Evolutionary conservation across 2,329 filamentous ascomycete species (phyloP), one percentile per base, ranked within the genome.

Genomic region (Fusarium agapanthi): DNA sequence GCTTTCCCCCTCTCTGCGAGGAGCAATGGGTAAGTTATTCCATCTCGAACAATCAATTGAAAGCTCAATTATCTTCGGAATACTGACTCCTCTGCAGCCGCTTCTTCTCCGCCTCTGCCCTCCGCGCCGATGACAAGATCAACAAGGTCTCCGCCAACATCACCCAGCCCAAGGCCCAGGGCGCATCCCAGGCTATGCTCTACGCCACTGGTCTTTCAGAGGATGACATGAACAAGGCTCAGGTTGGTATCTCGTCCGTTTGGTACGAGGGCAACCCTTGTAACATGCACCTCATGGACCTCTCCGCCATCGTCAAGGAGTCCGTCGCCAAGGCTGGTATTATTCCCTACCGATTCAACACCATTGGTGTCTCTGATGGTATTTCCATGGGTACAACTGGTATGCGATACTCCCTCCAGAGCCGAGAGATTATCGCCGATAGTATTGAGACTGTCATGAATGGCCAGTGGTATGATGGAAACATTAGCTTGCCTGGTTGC

Each of bases 361-460:
- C 97, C 68, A 94, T 99, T 79, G 96, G 96, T 79, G 97, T 99
- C 75, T 97, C 94, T 73, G 96, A 99, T 82, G 96, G 91, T 66
- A 99, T 99, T 78, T 97, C 94, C 77, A 99, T 99, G 96, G 96
- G 96, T 57, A 99, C 96, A 53, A 93, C 92, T 40, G 96, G 97
- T 77, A 99, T 99, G 96, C 90, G 95, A 71, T 98, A 95, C 85
- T 96, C 93, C 61, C 87, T 98, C 58, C 96, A 98, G 86, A 97
- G 94, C 76, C 89, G 96, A 81, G 96, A 99, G 83, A 90, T 99
- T 79, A 99, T 99, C 78, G 96, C 96, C 79, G 96, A 99, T 85
- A 97, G 93, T 70, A 97, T 99, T 79, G 96, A 99, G 88, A 98
- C 96, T 10, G 96, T 99, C 78, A 99, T 98, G 95, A 92, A 95